These are phyloP conservation scores for Ceraceosorus guamensis DNA, from an alignment of 1,284 basidiomycete species.

Conservation along the genomic window DNA sequence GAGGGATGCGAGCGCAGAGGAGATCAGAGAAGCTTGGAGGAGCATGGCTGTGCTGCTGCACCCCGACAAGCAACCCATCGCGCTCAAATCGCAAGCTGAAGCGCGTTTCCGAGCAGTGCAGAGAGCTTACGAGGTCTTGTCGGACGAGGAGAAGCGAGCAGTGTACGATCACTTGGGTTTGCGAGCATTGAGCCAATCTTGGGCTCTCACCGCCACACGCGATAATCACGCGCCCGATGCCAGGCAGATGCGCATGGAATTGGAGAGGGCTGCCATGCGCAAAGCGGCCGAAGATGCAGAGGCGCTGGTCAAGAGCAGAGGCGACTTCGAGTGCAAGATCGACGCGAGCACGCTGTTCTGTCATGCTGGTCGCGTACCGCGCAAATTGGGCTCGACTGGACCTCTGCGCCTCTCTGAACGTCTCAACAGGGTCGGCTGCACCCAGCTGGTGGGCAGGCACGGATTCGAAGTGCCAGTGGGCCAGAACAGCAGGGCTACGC, in stretches of 20 bases:
- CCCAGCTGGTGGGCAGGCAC: slow-evolving; percentile 41
- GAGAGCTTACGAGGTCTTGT: slow-evolving; percentile 65
- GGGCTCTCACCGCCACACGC: slow-evolving; percentile 49
- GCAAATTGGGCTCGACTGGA: slow-evolving; percentile 61
- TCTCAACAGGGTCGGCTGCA: slow-evolving; percentile 20
- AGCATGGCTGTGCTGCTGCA: slow-evolving; percentile 70
- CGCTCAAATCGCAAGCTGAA: slow-evolving; percentile 58
- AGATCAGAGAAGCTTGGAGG: slow-evolving; percentile 66
- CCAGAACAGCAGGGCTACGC: slow-evolving; percentile 14
- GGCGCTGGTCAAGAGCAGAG: slow-evolving; percentile 54
- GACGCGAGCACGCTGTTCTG: slow-evolving; percentile 54
- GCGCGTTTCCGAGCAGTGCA: slow-evolving; percentile 66
- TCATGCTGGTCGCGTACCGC: slow-evolving; percentile 74
- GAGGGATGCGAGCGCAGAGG: slow-evolving; percentile 58
- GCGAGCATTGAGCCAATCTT: slow-evolving; percentile 54
- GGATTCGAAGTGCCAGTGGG: slow-evolving; percentile 41
- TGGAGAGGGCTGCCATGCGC: slow-evolving; percentile 52
- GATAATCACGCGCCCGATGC: slow-evolving; percentile 52
- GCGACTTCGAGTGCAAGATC: slow-evolving; percentile 46
- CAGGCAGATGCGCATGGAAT: slow-evolving; percentile 55
- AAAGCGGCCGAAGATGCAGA: slow-evolving; percentile 54
- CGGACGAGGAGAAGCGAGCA: slow-evolving; percentile 65
- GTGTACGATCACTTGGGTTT: slow-evolving; percentile 71
- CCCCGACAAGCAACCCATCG: slow-evolving; percentile 70
- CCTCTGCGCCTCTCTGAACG: slow-evolving; percentile 22